Base-by-base conservation (phyloP, 2,329 filamentous ascomycete genomes). In the Arthrobotrys entomopaga region DNA sequence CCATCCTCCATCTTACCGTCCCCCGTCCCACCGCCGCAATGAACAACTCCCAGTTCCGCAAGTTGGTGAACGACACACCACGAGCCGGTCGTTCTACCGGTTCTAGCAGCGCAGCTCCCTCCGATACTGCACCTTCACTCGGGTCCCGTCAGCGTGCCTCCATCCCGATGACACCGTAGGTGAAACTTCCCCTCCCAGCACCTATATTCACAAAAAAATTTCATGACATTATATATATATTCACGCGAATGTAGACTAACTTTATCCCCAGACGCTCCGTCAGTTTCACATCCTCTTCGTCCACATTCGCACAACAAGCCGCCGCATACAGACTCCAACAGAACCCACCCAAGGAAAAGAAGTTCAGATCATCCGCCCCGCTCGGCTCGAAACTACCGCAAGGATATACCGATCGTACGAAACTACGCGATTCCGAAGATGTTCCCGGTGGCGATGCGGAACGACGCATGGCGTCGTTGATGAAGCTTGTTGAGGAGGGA, bases 11-110 rank as follows among this genome's bases (percentile, higher is more conserved):
- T n/a, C n/a, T n/a, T n/a, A n/a, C n/a, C n/a, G n/a, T n/a, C n/a
- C n/a, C n/a, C n/a, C n/a, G n/a, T n/a, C 42, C 56, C 48, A 40
- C 46, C 29, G 22, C n/a, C 22, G 38, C 48, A 10, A 98, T 99
- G 95, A 96, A 98, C 81, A 98, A 98, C 85, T 88, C 93, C 49
- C 92, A 97, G 79, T 99, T 99, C 80, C 90, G 95, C 64, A 90
- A 90, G 77, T 86, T 98, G 5, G 82, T 97, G 20, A 84, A 89
- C 82, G 83, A 87, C 77, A 85, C 83, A 2, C 81, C 85, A 1
- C 65, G 84, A 84, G 72, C 75, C 81, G 29, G 78, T 80, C 77
- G 74, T 48, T 60, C 60, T 29, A 65, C 65, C 38, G 75, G 53
- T 75, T 76, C 80, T 77, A 19, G 74, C 79, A 54, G 79, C 75